These are phyloP conservation scores for Ophiocordyceps australis DNA, from an alignment of 2,329 filamentous ascomycete species.

Conservation along the genomic window DNA sequence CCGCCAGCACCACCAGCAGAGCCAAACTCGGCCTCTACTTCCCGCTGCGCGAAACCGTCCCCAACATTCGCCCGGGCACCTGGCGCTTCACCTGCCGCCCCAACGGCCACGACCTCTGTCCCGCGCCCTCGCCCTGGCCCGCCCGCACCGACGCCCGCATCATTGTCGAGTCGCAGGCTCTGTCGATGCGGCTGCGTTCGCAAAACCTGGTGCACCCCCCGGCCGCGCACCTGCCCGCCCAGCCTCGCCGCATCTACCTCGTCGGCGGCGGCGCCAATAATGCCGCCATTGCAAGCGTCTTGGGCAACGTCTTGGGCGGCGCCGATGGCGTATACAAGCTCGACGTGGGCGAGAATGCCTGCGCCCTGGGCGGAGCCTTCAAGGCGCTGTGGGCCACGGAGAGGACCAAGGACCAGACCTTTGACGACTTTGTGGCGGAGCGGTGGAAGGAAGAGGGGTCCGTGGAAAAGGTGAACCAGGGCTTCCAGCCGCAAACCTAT, in stretches of 20 bases:
- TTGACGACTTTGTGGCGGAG: constrained; percentile 70
- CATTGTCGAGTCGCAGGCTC: constrained; percentile 88
- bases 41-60: constrained; percentile 85
- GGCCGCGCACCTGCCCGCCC: constrained; percentile 44
- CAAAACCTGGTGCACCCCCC: constrained; percentile 51
- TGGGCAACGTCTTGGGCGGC: constrained; percentile 78
- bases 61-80: constrained; percentile 69
- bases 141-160: constrained; percentile 57
- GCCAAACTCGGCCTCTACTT: constrained; percentile 91
- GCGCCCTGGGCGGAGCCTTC: constrained; percentile 83
- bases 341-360: constrained; percentile 89
- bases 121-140: constrained; percentile 15
- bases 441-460: constrained; percentile 78
- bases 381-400: constrained; percentile 91
- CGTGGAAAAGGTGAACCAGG: constrained; percentile 65
- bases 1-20: constrained; percentile 30
- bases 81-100: constrained; percentile 59
- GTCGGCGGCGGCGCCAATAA: constrained; percentile 87
- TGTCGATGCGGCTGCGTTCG: constrained; percentile 77
- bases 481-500: constrained; percentile 60
- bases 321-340: constrained; percentile 82
- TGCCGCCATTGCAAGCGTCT: constrained; percentile 67
- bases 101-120: constrained; percentile 31
- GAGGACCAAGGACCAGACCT: constrained; percentile 48
- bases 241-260: constrained; percentile 80